Evolutionary conservation across 2,329 filamentous ascomycete species (phyloP).

Genomic region (Byssochlamys sp.): DNA sequence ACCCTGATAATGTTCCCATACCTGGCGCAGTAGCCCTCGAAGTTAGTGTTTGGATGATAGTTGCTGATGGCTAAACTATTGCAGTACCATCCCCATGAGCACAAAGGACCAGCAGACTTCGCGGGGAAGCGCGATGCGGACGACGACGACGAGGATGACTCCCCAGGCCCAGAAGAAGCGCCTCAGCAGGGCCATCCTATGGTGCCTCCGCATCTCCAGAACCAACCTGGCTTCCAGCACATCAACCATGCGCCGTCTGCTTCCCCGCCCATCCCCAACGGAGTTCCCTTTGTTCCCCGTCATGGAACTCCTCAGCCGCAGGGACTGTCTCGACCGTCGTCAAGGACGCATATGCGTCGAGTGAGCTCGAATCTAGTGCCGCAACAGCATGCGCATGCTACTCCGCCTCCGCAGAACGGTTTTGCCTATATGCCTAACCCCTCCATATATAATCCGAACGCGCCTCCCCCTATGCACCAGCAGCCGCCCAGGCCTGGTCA

Average conservation of each 20-base stretch:
- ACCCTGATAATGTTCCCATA: conserved; percentile 1
- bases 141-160: conserved; percentile 73
- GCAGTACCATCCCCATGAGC: conserved; percentile 78
- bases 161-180: conserved; percentile 58
- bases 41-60: conserved; percentile 10
- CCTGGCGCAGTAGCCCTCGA: conserved; percentile 2
- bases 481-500: conserved; percentile 34
- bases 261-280: conserved; percentile 78
- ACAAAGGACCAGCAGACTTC: conserved; percentile 91
- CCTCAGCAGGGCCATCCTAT: conserved; percentile 37
- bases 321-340: conserved; percentile 64
- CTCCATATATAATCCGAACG: conserved; percentile 68
- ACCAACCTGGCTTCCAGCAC: conserved; percentile 62
- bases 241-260: conserved; percentile 77
- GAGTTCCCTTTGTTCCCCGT: conserved; percentile 59
- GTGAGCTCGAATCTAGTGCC: conserved; percentile 64
- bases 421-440: conserved; percentile 81
- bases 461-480: conserved; percentile 38
- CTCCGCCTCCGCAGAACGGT: conserved; percentile 52
- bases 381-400: conserved; percentile 52
- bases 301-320: conserved; percentile 75
- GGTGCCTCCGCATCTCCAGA: conserved; percentile 62
- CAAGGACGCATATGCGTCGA: conserved; percentile 68
- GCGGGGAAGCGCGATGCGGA: conserved; percentile 64
- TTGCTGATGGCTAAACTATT: conserved; percentile 44